Base-by-base conservation (phyloP, 495 filamentous ascomycete species). In the Daldinia decipiens region DNA sequence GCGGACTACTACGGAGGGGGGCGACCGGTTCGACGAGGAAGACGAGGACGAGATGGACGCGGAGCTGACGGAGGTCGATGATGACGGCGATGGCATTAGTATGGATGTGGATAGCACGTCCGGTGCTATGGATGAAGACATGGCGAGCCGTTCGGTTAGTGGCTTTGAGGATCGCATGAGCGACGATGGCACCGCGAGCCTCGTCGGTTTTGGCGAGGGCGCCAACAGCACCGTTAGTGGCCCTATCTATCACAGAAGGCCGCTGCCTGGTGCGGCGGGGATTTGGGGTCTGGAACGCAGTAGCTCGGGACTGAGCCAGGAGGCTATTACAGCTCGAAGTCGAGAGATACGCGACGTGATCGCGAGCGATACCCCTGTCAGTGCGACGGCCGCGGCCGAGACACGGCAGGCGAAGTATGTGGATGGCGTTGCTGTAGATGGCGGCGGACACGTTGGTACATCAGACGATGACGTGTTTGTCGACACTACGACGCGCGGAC, bases 141-240 rank as follows among this genome's bases (percentile, higher is more conserved):
- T 75, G 19, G 65, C 77, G 0, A 77, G 74, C 31, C 87, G 87
- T 62, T 88, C 85, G 31, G 87, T 91, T 43, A 88, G 90, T 55
- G 87, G 85, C 4, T 85, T 83, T 27, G 86, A 91, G 19, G 89
- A 92, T 65, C 90, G 89, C 68, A 87, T 94, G 83, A 93, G 90
- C 65, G 93, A 97, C 68, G 92, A 94, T 71, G 83, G 81, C 1
- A 80, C 70, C 31, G 91, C 88, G 0, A 91, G 87, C 72, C 81
- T 97, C 29, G 93, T 96, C 8, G 94, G 88, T 0, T 96, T 96
- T 65, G 94, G 94, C 55, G 94, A 97, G 75, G 93, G 92, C 7
- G 93, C 93, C 12, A 90, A 89, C 60, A 94, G 89, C 73, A 93
- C 91, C 0, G 85, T 92, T 58, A 89, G 86, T 60, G 92, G 90